Evolutionary conservation across 2,329 filamentous ascomycete species (phyloP), one percentile per base, ranked within the genome.

Genomic region (Claviceps humidiphila): DNA sequence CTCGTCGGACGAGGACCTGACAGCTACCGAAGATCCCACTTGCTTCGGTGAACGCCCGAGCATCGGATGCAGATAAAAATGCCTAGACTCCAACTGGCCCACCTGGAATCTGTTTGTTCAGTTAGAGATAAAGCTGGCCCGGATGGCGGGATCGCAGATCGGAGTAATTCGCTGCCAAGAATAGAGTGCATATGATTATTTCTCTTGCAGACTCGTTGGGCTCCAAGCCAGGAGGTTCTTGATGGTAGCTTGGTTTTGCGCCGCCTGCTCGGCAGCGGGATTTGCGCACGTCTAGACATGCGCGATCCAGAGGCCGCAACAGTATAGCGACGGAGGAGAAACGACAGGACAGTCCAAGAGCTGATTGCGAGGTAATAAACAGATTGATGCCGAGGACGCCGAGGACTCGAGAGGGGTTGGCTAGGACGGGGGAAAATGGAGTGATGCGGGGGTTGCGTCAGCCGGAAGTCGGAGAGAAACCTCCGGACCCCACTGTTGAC

Each of bases 1-100:
- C 26, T 30, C 26, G 8, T 30, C 26, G 26, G 8, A 30, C 8
- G 26, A 9, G 26, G 26, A 9, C 26, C 26, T 9, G 8, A 30
- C 9, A 9, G 26, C 2, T 2, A 30, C 26, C 8, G 26, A 30
- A 30, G 26, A 30, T 97, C 63, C 93, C 94, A 90, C 98, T 97
- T 97, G 60, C 91, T 89, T 65, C 94, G 87, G 72, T 98, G 93
- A 65, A 98, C 95, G 64, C 93, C 94, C 20, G 93, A 98, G 72
- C 93, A 98, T 66, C 90, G 85, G 67, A 98, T 98, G 75, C 93
- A 98, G 64, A 98, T 76, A 67, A 98, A 98, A 64, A 98, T 83
- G 61, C 94, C 93, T 51, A 98, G 73, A 68, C 98, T 98, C 93
- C 93, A 98, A 66, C 89, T 96, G 34, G 93, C 93, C 93, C 94